Evolutionary conservation across 1,284 basidiomycete genomes (phyloP), one percentile per base, ranked within the genome.

Genomic region (Apiotrichum siamense): DNA sequence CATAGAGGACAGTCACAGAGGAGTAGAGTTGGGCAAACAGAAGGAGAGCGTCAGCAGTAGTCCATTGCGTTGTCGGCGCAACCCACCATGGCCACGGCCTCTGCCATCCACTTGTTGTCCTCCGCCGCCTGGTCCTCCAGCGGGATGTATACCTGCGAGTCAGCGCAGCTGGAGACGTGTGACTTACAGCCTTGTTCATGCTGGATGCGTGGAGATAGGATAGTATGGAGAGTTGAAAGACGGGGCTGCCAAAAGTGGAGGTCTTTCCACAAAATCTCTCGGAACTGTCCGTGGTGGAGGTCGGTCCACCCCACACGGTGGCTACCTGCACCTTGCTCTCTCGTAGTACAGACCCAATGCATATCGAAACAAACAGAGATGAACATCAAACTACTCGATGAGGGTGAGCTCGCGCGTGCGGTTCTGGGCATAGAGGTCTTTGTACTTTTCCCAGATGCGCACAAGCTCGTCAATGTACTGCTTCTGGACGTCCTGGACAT

Each of bases 391-490:
- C 41, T 49, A 75, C 39, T 72, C 72, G 1, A 75, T 69, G 13
- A 75, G 45, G 9, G 67, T 71, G 49, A 75, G 55, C 51, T 75
- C 75, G 39, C 70, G 70, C 17, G 73, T 75, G 27, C 75, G 57
- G 47, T 74, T 66, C 47, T 69, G 63, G 10, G 75, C 75, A 47
- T 75, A 76, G 10, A 75, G 57, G 49, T 76, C 73, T 55, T 96
- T 96, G 78, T 97, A 92, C 21, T 85, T 83, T 67, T 97, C 81
- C 92, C 92, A 97, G 61, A 96, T 93, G 45, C 91, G 78, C 65
- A 86, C 85, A 24, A 97, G 77, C 72, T 97, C 93, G 49, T 86
- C 86, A 57, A 98, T 97, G 71, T 99, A 99, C 57, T 80, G 75
- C 58, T 81, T 78, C 66, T 99, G 94, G 13, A 90, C 79, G 42